Conservation (phyloP, 2,329 filamentous ascomycete genomes). For the Onygena corvina region DNA sequence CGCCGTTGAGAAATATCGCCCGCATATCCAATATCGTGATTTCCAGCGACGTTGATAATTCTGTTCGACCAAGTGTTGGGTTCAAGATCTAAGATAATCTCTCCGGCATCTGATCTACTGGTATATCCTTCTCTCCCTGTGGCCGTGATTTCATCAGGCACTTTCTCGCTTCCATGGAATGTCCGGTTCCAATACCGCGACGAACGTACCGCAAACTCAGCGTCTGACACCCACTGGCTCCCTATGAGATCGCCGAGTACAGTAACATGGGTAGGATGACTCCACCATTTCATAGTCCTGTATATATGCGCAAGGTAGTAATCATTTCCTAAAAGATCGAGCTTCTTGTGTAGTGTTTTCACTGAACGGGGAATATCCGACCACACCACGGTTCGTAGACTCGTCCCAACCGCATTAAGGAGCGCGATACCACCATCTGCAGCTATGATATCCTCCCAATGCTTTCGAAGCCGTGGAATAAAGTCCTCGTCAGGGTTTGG, state of each 20-base stretch:
- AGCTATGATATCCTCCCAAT: constrained; percentile 23
- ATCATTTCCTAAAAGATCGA: constrained; percentile 90
- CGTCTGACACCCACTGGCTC: constrained; percentile 84
- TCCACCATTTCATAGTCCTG: constrained; percentile 70
- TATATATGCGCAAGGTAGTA: constrained; percentile 91
- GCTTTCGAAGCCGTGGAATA: constrained; percentile 30
- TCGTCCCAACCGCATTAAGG: constrained; percentile 16
- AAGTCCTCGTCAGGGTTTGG: constrained; percentile 40
- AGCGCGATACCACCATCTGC: constrained; percentile 10
- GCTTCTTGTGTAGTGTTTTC: constrained; percentile 57
- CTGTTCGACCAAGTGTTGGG: constrained; percentile 55
- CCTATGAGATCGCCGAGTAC: constrained; percentile 86
- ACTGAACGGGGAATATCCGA: constrained; percentile 59
- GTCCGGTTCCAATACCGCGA: constrained; percentile 69
- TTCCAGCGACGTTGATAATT: constrained; percentile 82
- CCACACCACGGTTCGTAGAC: constrained; percentile 36
- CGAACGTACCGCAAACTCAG: constrained; percentile 65
- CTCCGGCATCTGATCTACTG: constrained; percentile 27
- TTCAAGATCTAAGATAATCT: constrained; percentile 22
- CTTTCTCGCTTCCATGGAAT: constrained; percentile 55
- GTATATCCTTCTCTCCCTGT: constrained; percentile 26
- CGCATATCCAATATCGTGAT: constrained; percentile 93
- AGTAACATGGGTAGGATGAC: constrained; percentile 69
- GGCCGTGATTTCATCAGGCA: constrained; percentile 38
- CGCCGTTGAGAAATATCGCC: constrained; percentile 72